Percentiles rank a stretch among this genome's conserved stretches.
Evolutionary conservation across 495 filamentous ascomycete species (phyloP).

Genomic region (Lichenothelia convexa): DNA sequence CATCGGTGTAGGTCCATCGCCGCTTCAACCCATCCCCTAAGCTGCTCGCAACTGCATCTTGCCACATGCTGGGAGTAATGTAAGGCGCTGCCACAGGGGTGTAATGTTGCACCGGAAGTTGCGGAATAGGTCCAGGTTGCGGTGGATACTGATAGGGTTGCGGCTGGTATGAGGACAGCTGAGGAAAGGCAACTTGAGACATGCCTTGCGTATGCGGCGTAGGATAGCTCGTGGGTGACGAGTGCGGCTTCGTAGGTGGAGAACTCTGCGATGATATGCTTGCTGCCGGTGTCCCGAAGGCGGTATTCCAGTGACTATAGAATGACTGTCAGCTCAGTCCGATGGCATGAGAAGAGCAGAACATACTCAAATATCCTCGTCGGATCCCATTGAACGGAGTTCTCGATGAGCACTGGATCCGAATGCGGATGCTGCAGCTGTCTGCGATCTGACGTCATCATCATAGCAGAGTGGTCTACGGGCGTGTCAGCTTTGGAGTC

Average conservation of each 20-base stretch:
- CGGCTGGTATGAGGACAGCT: slow-evolving; percentile 9
- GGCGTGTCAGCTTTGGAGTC: slow-evolving; percentile 69
- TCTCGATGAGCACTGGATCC: slow-evolving; percentile 39
- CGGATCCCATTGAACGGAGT: slow-evolving; percentile 73
- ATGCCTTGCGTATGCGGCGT: too few species aligned
- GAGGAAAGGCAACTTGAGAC: slow-evolving; percentile 12
- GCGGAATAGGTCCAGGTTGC: slow-evolving; percentile 16
- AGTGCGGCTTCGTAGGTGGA: slow-evolving; percentile 15
- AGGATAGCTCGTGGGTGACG: not conserved
- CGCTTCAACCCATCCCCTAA: slow-evolving; percentile 67
- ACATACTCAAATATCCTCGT: slow-evolving; percentile 86
- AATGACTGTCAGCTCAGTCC: slow-evolving; percentile 3
- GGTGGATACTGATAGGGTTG: not conserved
- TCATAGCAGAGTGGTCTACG: slow-evolving; percentile 54
- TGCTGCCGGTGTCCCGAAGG: slow-evolving; percentile 49
- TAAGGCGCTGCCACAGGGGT: slow-evolving; percentile 29
- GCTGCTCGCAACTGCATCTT: slow-evolving; percentile 79
- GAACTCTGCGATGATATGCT: slow-evolving; percentile 13
- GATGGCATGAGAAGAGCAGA: not conserved
- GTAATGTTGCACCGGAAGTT: too few species aligned
- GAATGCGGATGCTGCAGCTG: slow-evolving; percentile 20
- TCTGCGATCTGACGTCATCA: slow-evolving; percentile 44
- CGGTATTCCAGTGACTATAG: slow-evolving; percentile 76
- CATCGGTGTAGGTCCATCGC: slow-evolving; percentile 49
- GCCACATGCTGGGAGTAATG: slow-evolving; percentile 91